A percentile compares a stretch with the other conserved stretches of the same genome.
Evolutionary conservation across 768 basidiomycete genomes (phyloP).

Genomic region (Mycena capillaripes): DNA sequence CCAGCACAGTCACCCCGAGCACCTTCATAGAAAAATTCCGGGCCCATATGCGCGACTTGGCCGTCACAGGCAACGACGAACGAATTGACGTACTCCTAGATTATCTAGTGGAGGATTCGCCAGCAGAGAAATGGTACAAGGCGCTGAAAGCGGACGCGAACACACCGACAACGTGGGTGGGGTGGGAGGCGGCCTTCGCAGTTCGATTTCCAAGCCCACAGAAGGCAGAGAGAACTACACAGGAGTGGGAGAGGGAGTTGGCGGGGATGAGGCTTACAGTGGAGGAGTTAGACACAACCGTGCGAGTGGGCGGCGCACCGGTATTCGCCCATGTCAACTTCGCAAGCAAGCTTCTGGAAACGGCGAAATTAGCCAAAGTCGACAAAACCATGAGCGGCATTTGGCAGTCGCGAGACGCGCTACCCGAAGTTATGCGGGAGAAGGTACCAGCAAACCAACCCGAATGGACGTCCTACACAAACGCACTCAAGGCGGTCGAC

Average conservation of each 20-base stretch:
- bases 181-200: slow-evolving; percentile 9
- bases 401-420: slow-evolving; percentile 24
- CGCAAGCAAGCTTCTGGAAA: slow-evolving; percentile 16
- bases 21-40: too few relatives aligned
- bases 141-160: background rate
- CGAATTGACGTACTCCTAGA: background rate
- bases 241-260: slow-evolving; percentile 35
- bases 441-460: background rate
- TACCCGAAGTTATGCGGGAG: slow-evolving; percentile 21
- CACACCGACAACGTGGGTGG: background rate
- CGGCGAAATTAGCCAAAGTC: slow-evolving; percentile 6
- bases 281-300: slow-evolving; percentile 30
- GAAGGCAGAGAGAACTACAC: slow-evolving; percentile 12
- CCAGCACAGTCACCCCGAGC: too few relatives aligned
- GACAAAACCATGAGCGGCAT: slow-evolving; percentile 5
- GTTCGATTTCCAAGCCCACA: slow-evolving; percentile 7
- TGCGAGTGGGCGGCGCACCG: slow-evolving; percentile 25
- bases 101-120: slow-evolving; percentile 20
- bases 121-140: slow-evolving; percentile 25
- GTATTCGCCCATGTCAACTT: slow-evolving; percentile 28
- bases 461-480: slow-evolving; percentile 2
- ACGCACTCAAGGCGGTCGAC: slow-evolving; percentile 14
- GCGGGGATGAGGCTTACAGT: slow-evolving; percentile 25
- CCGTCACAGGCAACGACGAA: too few relatives aligned
- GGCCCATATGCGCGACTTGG: too few relatives aligned